A percentile compares a stretch with the other conserved stretches of the same genome.
Evolutionary conservation across 2,329 filamentous ascomycete species (phyloP).

Genomic region (Hirsutella rhossiliensis): DNA sequence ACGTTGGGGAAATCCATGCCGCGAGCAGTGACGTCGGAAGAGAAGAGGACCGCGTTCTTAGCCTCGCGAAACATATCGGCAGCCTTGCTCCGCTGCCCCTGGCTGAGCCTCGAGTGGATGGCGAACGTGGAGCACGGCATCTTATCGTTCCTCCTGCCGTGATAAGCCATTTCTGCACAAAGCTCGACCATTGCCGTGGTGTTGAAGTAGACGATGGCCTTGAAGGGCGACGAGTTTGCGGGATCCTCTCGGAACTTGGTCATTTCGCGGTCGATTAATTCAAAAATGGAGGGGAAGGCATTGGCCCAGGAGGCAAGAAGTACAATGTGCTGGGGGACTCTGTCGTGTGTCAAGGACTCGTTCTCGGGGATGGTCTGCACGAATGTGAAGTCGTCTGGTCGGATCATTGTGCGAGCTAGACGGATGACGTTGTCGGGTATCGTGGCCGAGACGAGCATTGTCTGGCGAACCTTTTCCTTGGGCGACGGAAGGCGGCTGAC

Average conservation of each 20-base stretch:
- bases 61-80: slow-evolving; percentile 60
- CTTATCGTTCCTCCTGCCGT: slow-evolving; percentile 24
- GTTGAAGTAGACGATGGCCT: slow-evolving; percentile 89
- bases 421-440: slow-evolving; percentile 73
- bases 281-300: slow-evolving; percentile 61
- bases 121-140: slow-evolving; percentile 27
- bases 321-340: slow-evolving; percentile 70
- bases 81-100: slow-evolving; percentile 54
- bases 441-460: slow-evolving; percentile 90
- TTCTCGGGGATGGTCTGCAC: slow-evolving; percentile 77
- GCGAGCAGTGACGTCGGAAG: slow-evolving; percentile 68
- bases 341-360: slow-evolving; percentile 74
- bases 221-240: slow-evolving; percentile 52
- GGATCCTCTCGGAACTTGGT: slow-evolving; percentile 22
- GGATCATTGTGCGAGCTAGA: slow-evolving; percentile 68
- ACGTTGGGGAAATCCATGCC: slow-evolving; percentile 78
- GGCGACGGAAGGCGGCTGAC: slow-evolving; percentile 49
- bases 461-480: slow-evolving; percentile 60
- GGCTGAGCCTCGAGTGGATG: slow-evolving; percentile 72
- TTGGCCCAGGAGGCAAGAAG: slow-evolving; percentile 60
- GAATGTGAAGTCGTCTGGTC: slow-evolving; percentile 70
- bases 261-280: slow-evolving; percentile 56
- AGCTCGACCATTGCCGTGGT: slow-evolving; percentile 63
- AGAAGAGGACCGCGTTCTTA: slow-evolving; percentile 55
- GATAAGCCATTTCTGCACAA: slow-evolving; percentile 40